Percentiles rank a stretch among this genome's conserved stretches.
phyloP scores from a whole-genome alignment of 1,284 basidiomycete species.

The Leccinum variabile region DNA sequence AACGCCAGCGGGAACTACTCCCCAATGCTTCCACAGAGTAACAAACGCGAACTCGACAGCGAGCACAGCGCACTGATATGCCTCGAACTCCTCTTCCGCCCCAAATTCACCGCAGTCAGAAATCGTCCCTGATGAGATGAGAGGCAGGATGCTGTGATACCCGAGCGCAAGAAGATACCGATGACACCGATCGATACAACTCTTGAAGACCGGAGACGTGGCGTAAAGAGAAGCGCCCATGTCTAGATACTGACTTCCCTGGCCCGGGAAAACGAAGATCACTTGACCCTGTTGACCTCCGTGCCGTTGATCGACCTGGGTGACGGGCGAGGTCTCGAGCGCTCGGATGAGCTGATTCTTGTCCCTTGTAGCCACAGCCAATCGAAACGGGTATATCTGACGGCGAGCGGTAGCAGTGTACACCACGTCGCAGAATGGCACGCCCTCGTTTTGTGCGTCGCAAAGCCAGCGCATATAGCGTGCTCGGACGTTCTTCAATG shows the following conservation, averaged over 20 bases:
- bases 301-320: conserved; percentile 30
- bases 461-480: conserved; percentile 50
- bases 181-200: conserved; percentile 58
- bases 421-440: conserved; percentile 49
- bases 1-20: conserved; percentile 53
- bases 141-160: conserved; percentile 49
- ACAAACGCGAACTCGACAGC: conserved; percentile 61
- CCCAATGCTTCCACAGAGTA: conserved; percentile 65
- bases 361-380: conserved; percentile 46
- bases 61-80: conserved; percentile 56
- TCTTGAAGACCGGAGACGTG: conserved; percentile 45
- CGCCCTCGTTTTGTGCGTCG: conserved; percentile 25
- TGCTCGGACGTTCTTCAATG: conserved; percentile 47
- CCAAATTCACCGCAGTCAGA: conserved; percentile 14
- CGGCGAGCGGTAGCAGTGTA: conserved; percentile 67
- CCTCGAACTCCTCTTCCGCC: conserved; percentile 39
- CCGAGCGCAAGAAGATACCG: conserved; percentile 46
- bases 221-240: conserved; percentile 62
- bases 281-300: conserved; percentile 26
- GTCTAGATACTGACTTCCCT: conserved; percentile 63
- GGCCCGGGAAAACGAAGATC: conserved; percentile 70
- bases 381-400: conserved; percentile 52
- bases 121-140: conserved; percentile 38
- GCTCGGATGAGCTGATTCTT: conserved; percentile 46
- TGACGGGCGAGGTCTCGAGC: conserved; percentile 39